Percentiles rank a stretch among this genome's conserved stretches.
These are phyloP conservation scores for Rehmannia glutinosa DNA, from an alignment of 257 asterid genomes.

Conservation along the genomic window DNA sequence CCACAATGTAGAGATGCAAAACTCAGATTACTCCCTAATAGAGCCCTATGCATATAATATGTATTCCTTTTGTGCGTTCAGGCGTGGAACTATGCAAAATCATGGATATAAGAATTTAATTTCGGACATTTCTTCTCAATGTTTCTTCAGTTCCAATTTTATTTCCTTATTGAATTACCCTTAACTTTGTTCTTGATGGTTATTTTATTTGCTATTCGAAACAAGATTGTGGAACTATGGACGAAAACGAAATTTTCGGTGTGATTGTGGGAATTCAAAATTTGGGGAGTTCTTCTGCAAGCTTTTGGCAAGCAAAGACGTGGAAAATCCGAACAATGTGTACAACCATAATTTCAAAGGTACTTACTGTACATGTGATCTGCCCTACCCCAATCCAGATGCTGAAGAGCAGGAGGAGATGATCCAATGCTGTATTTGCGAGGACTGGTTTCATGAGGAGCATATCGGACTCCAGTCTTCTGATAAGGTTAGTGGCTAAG, in stretches of 20 bases:
- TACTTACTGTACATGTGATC: constrained; percentile 89
- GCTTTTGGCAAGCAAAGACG: constrained; percentile 78
- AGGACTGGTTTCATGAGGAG: constrained; percentile 99
- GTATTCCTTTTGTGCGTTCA: too few species aligned
- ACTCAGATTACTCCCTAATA: not conserved
- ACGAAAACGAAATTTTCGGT: constrained; percentile 90
- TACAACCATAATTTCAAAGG: constrained; percentile 96
- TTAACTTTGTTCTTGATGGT: not conserved
- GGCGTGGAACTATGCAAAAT: not conserved
- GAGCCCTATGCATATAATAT: not conserved
- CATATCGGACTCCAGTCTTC: constrained; percentile 71
- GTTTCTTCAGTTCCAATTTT: not conserved
- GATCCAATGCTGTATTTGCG: constrained; percentile 95
- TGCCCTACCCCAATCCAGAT: constrained; percentile 89
- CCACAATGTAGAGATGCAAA: not conserved
- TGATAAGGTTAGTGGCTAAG: constrained; percentile 54
- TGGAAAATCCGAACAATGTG: constrained; percentile 54
- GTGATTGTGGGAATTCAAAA: constrained; percentile 99
- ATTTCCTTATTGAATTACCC: not conserved
- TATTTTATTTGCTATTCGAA: constrained; percentile 24
- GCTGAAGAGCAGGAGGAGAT: constrained; percentile 89
- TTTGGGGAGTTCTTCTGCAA: constrained; percentile 88
- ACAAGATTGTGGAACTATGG: constrained; percentile 93
- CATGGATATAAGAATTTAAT: not conserved
- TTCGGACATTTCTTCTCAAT: not conserved